These are phyloP conservation scores for Yarrowia alimentaria DNA, from an alignment of 805 yeast species.

Conservation along the genomic window DNA sequence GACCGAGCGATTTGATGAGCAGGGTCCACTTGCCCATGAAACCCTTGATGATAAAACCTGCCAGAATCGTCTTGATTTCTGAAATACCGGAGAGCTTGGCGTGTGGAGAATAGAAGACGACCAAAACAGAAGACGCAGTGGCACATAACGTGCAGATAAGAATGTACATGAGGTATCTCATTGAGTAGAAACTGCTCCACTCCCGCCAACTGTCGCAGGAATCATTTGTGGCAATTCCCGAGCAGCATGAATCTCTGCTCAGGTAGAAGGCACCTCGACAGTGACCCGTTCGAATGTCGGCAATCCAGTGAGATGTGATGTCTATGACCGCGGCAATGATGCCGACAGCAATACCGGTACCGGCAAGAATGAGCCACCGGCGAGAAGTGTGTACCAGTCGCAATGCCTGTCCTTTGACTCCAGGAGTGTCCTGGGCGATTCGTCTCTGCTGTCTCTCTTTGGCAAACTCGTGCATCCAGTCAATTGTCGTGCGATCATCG, in stretches of 20 bases:
- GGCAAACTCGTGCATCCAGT: constrained; percentile 41
- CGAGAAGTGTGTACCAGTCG: constrained; percentile 40
- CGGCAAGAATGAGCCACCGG: constrained; percentile 66
- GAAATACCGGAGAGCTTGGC: constrained; percentile 65
- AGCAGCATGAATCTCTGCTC: constrained; percentile 72
- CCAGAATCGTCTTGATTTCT: constrained; percentile 65
- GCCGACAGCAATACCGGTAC: constrained; percentile 74
- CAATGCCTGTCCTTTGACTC: constrained; percentile 34
- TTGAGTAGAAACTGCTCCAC: constrained; percentile 41
- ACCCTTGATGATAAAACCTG: constrained; percentile 57
- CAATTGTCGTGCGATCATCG: constrained; percentile 34
- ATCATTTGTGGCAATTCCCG: constrained; percentile 48
- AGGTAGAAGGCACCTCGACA: constrained; percentile 65
- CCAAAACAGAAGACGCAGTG: constrained; percentile 41
- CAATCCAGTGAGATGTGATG: constrained; percentile 76
- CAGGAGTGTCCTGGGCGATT: constrained; percentile 27
- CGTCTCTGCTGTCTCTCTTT: constrained; percentile 34
- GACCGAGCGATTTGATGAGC: constrained; percentile 55
- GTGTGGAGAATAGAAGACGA: constrained; percentile 40
- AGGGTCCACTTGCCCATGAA: constrained; percentile 55
- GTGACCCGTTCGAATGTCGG: constrained; percentile 69
- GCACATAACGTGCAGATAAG: constrained; percentile 45
- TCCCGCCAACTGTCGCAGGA: constrained; percentile 44
- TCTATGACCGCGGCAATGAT: constrained; percentile 74
- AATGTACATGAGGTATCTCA: constrained; percentile 43